Conservation (phyloP, 306 rosid species). For the Ormosia semicastrata region DNA sequence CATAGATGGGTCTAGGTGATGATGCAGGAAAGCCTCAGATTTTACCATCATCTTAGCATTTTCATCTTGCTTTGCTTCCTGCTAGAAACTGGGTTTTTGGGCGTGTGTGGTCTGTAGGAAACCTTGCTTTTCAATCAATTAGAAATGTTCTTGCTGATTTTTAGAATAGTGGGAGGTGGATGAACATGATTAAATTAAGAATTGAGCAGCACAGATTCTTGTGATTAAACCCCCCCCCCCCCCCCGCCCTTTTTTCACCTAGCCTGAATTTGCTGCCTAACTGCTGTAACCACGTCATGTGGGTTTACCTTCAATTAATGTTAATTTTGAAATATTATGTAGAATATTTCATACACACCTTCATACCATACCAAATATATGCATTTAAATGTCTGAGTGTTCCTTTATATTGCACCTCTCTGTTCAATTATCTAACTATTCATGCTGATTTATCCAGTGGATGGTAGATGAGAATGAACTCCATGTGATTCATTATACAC, state of each 20-base stretch:
- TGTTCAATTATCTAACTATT: constrained; percentile 25
- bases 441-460: constrained; percentile 58
- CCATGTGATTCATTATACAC: constrained; percentile 80
- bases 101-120: not conserved
- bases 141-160: not conserved
- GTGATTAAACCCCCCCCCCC: no score
- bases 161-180: constrained; percentile 18
- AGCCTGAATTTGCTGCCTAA: not conserved
- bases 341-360: constrained; percentile 1
- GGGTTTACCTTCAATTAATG: not conserved
- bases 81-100: not conserved
- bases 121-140: not conserved
- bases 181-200: constrained; percentile 9
- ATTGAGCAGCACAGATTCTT: not conserved
- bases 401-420: not conserved
- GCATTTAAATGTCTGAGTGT: constrained; percentile 11
- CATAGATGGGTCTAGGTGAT: constrained; percentile 10
- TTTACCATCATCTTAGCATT: not conserved
- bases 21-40: not conserved
- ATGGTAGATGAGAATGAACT: constrained; percentile 85
- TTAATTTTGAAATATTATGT: not conserved
- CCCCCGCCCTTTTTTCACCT: not conserved
- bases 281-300: not conserved
- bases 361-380: not conserved
- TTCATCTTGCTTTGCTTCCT: constrained; percentile 11